Evolutionary conservation across 2,329 filamentous ascomycete species (phyloP), one percentile per base, ranked within the genome.

Genomic region (Passalora sequoiae): DNA sequence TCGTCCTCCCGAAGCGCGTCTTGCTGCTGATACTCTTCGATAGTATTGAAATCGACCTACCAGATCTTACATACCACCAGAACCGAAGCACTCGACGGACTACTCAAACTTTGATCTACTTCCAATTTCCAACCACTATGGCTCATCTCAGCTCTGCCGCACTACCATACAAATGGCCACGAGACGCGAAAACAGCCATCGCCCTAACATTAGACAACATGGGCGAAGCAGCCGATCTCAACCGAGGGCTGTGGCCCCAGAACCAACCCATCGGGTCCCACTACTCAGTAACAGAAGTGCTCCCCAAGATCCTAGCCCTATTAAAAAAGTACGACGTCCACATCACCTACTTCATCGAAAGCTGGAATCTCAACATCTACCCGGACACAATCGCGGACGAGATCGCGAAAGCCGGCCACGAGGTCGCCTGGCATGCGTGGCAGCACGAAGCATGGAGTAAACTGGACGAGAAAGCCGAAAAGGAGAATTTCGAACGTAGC

Each of bases 171-270:
- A 41, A 46, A 51, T 64, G 61, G 61, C 60, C 60, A 1, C 40
- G 55, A n/a, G 47, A 47, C 35, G 54, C 54, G 16, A 46, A 36
- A 12, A 58, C 60, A 17, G 52, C 56, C 40, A 54, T 64, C 17
- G 50, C 50, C 13, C 38, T 63, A 29, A 64, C 61, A 10, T 46
- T 64, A 20, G 61, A 64, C 55, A 64, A 64, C 46, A 59, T 63
- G 55, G 61, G 59, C 27, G 61, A 64, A 53, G 61, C 60, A 10
- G 61, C 61, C 13, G 61, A 64, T 37, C 37, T 64, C 0, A 51
- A 64, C 33, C 53, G 61, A 1, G 40, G 45, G 3, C 47, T 64
- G 9, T 61, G 60, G 60, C 55, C 56, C 8, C 13, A 41, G 31
- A 31, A 47, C 20, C 19, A 53, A 38, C 53, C 58, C 7, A 40